phyloP scores from a whole-genome alignment of 345 rosid species.

The Camelina laxa region DNA sequence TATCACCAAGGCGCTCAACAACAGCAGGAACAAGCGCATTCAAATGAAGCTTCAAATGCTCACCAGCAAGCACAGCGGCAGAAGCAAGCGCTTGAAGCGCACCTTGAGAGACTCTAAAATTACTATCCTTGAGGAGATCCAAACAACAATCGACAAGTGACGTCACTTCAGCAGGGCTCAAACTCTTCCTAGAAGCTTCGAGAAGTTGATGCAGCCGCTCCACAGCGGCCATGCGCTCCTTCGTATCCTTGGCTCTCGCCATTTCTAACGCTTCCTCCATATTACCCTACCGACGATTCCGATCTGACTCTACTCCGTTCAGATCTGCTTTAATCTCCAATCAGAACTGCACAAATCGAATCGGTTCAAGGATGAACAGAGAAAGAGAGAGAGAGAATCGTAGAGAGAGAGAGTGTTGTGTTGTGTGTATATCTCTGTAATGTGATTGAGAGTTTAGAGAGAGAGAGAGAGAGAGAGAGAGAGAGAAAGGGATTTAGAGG shows the following conservation, averaged over 20 bases:
- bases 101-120: slow-evolving; percentile 92
- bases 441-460: slow-evolving; percentile 33
- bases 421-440: background rate
- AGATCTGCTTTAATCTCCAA: slow-evolving; percentile 52
- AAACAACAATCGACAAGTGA: slow-evolving; percentile 88
- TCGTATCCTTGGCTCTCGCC: slow-evolving; percentile 97
- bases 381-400: slow-evolving; percentile 13
- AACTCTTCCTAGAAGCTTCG: slow-evolving; percentile 81
- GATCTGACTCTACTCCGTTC: slow-evolving; percentile 52
- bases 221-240: slow-evolving; percentile 99
- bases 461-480: slow-evolving; percentile 16
- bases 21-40: slow-evolving; percentile 93
- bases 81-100: slow-evolving; percentile 96
- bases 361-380: slow-evolving; percentile 26
- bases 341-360: background rate
- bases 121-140: slow-evolving; percentile 97
- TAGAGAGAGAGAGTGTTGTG: slow-evolving; percentile 9
- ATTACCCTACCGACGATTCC: slow-evolving; percentile 33
- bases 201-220: slow-evolving; percentile 90
- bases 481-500: slow-evolving; percentile 41
- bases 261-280: slow-evolving; percentile 97
- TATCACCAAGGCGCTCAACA: slow-evolving; percentile 89
- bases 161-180: slow-evolving; percentile 74
- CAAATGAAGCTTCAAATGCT: slow-evolving; percentile 89
- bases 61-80: slow-evolving; percentile 96